A percentile compares a stretch with the other conserved stretches of the same genome.
These are phyloP conservation scores for Eucalyptus regnans DNA, from an alignment of 345 rosid species.

Conservation along the genomic window DNA sequence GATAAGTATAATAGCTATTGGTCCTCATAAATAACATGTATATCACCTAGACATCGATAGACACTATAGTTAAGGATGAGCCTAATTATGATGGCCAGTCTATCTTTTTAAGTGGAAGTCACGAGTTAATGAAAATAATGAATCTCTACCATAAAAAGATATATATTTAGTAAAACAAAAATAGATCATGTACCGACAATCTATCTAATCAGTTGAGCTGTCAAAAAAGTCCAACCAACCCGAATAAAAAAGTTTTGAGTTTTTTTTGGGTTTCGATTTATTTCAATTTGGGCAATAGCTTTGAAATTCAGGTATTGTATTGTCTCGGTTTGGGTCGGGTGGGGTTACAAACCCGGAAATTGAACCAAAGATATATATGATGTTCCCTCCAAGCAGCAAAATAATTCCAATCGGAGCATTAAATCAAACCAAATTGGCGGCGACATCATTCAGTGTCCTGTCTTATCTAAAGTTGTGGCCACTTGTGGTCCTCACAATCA, in stretches of 20 bases:
- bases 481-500: not conserved
- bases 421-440: not conserved
- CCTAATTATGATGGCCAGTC: not conserved
- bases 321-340: not conserved
- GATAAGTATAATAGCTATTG: not conserved
- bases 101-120: not conserved
- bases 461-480: not conserved
- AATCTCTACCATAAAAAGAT: not conserved
- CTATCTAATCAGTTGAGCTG: not conserved
- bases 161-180: not conserved
- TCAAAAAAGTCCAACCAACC: not conserved
- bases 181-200: not conserved
- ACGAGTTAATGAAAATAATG: not conserved
- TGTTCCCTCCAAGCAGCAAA: not conserved
- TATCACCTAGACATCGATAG: not conserved
- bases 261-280: not conserved
- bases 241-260: not conserved
- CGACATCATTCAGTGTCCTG: not conserved
- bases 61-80: not conserved
- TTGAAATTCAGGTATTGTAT: not conserved
- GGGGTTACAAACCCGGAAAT: not conserved
- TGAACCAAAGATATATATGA: not conserved
- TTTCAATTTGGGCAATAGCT: not conserved
- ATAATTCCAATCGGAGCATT: not conserved
- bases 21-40: not conserved